These are phyloP conservation scores for Lachnellula cervina DNA, from an alignment of 2,329 filamentous ascomycete genomes.

Conservation along the genomic window DNA sequence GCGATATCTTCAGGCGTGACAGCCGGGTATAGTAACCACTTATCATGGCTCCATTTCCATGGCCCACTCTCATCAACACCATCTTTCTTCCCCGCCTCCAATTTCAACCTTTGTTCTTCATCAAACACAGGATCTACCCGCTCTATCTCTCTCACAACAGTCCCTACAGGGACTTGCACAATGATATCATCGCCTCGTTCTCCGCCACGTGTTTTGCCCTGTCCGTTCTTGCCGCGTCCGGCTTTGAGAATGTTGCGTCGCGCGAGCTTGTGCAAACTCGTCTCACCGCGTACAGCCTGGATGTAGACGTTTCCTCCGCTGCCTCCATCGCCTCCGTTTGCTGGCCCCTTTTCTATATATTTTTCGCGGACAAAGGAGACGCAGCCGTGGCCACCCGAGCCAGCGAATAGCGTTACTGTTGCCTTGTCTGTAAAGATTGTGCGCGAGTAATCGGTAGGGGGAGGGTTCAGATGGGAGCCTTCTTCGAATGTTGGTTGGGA, in stretches of 20 bases:
- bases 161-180: constrained; percentile 88
- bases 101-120: constrained; percentile 46
- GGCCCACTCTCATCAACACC: constrained; percentile 27
- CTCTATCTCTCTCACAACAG: constrained; percentile 77
- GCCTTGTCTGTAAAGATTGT: constrained; percentile 86
- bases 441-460: constrained; percentile 76
- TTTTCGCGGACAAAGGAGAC: constrained; percentile 92
- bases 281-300: constrained; percentile 86
- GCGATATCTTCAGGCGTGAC: constrained; percentile 66
- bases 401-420: constrained; percentile 69
- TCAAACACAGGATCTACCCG: constrained; percentile 72
- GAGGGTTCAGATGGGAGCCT: constrained; percentile 65
- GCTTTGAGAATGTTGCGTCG: constrained; percentile 70
- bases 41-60: constrained; percentile 50
- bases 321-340: constrained; percentile 93
- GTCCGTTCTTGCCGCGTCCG: constrained; percentile 70
- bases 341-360: constrained; percentile 79
- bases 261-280: constrained; percentile 86
- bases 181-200: constrained; percentile 81
- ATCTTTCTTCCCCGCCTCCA: constrained; percentile 37
- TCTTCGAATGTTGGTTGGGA: constrained; percentile 17
- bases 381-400: constrained; percentile 82
- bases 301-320: constrained; percentile 91
- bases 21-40: constrained; percentile 85
- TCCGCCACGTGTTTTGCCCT: constrained; percentile 69